Percentiles rank a stretch among this genome's conserved stretches.
phyloP scores from a whole-genome alignment of 345 rosid species.

The Eucalyptus pauciflora region DNA sequence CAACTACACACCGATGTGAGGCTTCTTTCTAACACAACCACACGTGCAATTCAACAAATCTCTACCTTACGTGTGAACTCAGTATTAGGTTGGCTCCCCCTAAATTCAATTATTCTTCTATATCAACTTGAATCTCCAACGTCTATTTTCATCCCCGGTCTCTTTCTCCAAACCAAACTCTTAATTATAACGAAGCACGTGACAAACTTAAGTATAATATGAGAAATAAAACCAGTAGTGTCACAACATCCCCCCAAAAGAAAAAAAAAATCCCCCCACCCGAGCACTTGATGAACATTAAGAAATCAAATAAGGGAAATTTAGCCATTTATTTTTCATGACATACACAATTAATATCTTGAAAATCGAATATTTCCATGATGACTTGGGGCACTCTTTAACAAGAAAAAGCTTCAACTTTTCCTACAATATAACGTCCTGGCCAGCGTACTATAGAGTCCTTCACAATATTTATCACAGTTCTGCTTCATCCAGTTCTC shows the following conservation, averaged over 20 bases:
- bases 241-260: background rate
- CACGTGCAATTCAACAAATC: no score
- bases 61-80: no score
- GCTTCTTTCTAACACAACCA: no score
- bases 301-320: background rate
- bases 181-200: no score
- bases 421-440: background rate
- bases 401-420: background rate
- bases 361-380: background rate
- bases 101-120: no score
- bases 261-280: no score
- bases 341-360: no score
- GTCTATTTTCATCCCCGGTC: no score
- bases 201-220: background rate
- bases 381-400: background rate
- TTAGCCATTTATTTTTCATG: no score
- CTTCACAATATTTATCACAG: no score
- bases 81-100: no score
- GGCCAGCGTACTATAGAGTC: background rate
- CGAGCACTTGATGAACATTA: background rate
- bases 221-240: background rate
- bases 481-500: background rate
- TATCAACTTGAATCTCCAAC: no score
- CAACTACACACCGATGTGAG: background rate
- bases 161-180: background rate